phyloP scores from a whole-genome alignment of 768 basidiomycete genomes.

The Omphalotus guepiniiformis region DNA sequence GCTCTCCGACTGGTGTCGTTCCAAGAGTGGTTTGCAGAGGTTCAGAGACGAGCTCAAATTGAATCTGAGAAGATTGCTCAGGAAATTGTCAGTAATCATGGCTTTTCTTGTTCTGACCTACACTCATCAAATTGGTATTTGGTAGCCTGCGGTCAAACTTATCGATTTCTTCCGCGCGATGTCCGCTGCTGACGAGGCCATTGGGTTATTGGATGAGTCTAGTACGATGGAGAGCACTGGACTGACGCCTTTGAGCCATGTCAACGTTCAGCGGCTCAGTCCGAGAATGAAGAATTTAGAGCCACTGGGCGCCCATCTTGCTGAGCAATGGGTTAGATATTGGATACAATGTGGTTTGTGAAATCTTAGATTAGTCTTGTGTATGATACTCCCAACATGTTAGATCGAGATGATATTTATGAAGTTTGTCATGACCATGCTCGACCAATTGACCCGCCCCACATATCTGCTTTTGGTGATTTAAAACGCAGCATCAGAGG shows the following conservation, averaged over 20 bases:
- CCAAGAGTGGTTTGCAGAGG: constrained; percentile 23
- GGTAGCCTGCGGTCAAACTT: constrained; percentile 30
- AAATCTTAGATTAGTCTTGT: not conserved
- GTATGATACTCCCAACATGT: too few relatives aligned
- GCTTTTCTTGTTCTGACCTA: not conserved
- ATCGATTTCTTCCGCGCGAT: constrained; percentile 22
- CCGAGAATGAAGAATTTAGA: not conserved
- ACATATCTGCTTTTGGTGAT: too few relatives aligned
- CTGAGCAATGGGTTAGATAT: constrained; percentile 4
- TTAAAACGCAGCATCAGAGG: too few relatives aligned
- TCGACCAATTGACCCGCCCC: too few relatives aligned
- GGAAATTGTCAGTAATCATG: constrained; percentile 25
- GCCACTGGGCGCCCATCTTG: not conserved
- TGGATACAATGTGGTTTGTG: not conserved
- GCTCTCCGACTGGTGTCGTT: constrained; percentile 20
- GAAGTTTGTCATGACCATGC: too few relatives aligned
- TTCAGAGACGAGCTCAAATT: constrained; percentile 19
- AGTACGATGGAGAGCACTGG: not conserved
- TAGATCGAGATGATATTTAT: too few relatives aligned
- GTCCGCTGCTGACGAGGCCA: constrained; percentile 14
- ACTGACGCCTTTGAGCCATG: not conserved
- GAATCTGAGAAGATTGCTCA: constrained; percentile 22
- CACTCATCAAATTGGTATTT: not conserved
- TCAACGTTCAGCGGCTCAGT: constrained; percentile 4
- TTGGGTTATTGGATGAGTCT: not conserved